Conservation (phyloP, 805 yeast species). For the Scheffersomyces ergatensis region DNA sequence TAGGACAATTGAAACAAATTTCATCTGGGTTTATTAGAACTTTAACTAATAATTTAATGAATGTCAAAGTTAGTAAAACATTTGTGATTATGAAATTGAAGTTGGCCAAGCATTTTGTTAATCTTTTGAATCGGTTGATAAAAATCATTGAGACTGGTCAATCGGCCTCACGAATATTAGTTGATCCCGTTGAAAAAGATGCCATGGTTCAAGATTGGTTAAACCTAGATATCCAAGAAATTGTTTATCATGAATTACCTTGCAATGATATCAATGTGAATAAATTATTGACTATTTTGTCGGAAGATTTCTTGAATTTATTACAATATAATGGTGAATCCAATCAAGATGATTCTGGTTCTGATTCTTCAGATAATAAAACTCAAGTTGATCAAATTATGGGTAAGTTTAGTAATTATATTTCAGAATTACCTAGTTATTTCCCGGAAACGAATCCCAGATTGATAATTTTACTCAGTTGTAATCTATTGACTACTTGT, state of each 20-base stretch:
- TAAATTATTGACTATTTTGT: slow-evolving; percentile 29
- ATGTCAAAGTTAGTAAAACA: slow-evolving; percentile 44
- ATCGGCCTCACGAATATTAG: slow-evolving; percentile 46
- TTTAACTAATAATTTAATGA: slow-evolving; percentile 33
- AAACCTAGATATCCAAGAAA: slow-evolving; percentile 44
- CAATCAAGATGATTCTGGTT: slow-evolving; percentile 1
- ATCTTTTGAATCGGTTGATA: slow-evolving; percentile 52
- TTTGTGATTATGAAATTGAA: slow-evolving; percentile 52
- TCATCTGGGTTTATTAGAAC: slow-evolving; percentile 47
- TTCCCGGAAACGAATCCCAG: slow-evolving; percentile 55
- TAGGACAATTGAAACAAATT: slow-evolving; percentile 53
- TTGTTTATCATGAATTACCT: slow-evolving; percentile 50
- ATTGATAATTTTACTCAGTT: slow-evolving; percentile 50
- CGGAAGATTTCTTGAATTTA: slow-evolving; percentile 29
- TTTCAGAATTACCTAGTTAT: slow-evolving; percentile 41
- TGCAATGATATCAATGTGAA: slow-evolving; percentile 37
- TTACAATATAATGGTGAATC: slow-evolving; percentile 12
- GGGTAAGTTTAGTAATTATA: slow-evolving; percentile 5
- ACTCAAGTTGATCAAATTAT: slow-evolving; percentile 3
- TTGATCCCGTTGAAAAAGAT: slow-evolving; percentile 39
- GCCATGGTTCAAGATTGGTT: slow-evolving; percentile 62
- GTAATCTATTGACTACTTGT: slow-evolving; percentile 55
- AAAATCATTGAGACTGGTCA: slow-evolving; percentile 53
- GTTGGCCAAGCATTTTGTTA: slow-evolving; percentile 53
- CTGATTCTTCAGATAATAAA: background rate